phyloP scores from a whole-genome alignment of 768 basidiomycete species.

The Rhodotorula babjevae region DNA sequence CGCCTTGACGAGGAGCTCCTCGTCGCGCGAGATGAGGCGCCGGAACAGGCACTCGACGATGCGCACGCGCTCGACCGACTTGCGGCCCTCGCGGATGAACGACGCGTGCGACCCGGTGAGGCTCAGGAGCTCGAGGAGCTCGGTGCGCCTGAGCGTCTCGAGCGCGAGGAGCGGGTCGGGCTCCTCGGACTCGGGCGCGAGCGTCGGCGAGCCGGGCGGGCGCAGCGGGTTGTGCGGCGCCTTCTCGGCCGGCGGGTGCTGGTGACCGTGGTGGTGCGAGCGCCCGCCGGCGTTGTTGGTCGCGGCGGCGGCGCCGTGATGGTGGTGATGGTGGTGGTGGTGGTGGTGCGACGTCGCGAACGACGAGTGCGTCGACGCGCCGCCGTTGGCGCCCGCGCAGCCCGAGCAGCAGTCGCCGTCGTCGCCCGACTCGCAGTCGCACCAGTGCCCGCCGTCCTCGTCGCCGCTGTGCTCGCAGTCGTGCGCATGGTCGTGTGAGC shows the following conservation, averaged over 20 bases:
- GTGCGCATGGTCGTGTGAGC: conserved; percentile 12
- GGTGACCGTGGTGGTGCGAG: not conserved
- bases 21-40: conserved; percentile 32
- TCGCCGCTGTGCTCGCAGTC: not conserved
- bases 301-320: too few species aligned
- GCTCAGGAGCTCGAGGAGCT: conserved; percentile 38
- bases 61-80: conserved; percentile 36
- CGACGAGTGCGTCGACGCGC: not conserved
- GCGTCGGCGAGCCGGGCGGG: conserved; percentile 33
- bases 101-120: conserved; percentile 36
- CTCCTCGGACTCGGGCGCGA: conserved; percentile 30
- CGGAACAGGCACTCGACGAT: conserved; percentile 39
- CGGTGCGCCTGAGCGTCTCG: conserved; percentile 29
- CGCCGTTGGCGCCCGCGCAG: not conserved
- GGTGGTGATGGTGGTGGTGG: not conserved
- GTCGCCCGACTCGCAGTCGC: not conserved
- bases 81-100: conserved; percentile 35
- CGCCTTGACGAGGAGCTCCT: conserved; percentile 34
- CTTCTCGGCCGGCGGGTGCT: not conserved
- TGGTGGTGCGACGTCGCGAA: not conserved
- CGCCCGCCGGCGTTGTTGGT: not conserved
- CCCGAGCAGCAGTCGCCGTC: not conserved
- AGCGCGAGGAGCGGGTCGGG: conserved; percentile 33
- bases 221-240: conserved; percentile 30
- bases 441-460: not conserved